Conservation (phyloP, 768 basidiomycete genomes). For the Coprinellus micaceus region DNA sequence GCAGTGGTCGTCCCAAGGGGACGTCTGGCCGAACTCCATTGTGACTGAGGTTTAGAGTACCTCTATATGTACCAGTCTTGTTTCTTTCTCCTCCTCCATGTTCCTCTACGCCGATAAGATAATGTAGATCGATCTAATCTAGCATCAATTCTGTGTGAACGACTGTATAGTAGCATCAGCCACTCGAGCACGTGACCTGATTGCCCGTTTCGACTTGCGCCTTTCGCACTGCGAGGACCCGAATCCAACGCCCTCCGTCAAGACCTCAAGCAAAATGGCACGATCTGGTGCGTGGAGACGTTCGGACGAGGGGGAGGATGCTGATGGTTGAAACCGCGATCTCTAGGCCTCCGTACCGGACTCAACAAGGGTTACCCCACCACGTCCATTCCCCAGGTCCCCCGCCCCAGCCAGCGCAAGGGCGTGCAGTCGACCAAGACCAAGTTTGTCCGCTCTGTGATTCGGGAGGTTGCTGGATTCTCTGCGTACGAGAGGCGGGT, state of each 20-base stretch:
- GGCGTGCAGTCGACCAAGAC: conserved; percentile 87
- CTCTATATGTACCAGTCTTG: conserved; percentile 13
- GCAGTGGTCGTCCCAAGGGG: conserved; percentile 40
- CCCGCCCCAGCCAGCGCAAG: conserved; percentile 88
- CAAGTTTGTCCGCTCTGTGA: conserved; percentile 87
- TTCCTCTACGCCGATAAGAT: conserved; percentile 21
- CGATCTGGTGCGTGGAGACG: conserved; percentile 62
- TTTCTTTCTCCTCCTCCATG: conserved; percentile 1
- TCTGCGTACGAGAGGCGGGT: conserved; percentile 97
- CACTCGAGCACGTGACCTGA: conserved; percentile 39
- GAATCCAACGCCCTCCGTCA: conserved; percentile 39
- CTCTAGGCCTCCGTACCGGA: conserved; percentile 77
- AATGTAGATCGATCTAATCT: conserved; percentile 25
- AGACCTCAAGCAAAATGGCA: conserved; percentile 64
- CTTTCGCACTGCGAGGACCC: conserved; percentile 23
- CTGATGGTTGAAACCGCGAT: conserved; percentile 12
- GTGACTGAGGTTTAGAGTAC: conserved; percentile 20
- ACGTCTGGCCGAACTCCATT: conserved; percentile 34
- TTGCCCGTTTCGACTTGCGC: conserved; percentile 17
- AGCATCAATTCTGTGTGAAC: conserved; percentile 19
- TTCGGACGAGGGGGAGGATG: conserved; percentile 7
- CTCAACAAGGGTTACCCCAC: conserved; percentile 88
- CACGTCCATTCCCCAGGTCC: conserved; percentile 70
- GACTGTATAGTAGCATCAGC: conserved; percentile 61
- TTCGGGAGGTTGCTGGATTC: conserved; percentile 97